These are phyloP conservation scores for Solanum aculeatissimum DNA, from an alignment of 305 asterid genomes.

Conservation along the genomic window DNA sequence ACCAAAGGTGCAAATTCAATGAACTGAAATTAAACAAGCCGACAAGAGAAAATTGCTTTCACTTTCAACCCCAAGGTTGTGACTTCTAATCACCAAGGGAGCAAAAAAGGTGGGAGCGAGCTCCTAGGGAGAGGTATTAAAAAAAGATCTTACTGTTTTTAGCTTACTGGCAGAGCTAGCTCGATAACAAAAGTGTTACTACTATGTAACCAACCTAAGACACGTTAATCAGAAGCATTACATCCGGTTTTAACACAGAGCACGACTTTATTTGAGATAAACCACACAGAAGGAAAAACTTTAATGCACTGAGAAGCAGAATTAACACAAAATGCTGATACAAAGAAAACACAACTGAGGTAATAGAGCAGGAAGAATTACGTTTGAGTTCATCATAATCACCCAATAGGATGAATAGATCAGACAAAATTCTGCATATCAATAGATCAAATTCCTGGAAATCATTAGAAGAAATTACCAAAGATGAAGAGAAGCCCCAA, in stretches of 20 bases:
- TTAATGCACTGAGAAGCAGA: background rate
- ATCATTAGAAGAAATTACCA: too few relatives aligned
- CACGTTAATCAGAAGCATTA: background rate
- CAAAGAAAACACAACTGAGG: background rate
- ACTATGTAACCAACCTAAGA: background rate
- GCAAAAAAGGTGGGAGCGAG: too few relatives aligned
- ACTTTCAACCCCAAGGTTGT: too few relatives aligned
- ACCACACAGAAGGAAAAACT: background rate
- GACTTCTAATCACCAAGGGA: too few relatives aligned
- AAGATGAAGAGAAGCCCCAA: too few relatives aligned
- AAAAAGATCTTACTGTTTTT: background rate
- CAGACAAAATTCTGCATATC: too few relatives aligned
- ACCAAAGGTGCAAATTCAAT: background rate
- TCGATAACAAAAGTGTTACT: background rate
- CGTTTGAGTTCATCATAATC: too few relatives aligned
- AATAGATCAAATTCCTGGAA: too few relatives aligned
- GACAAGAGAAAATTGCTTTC: too few relatives aligned
- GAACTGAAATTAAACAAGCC: background rate
- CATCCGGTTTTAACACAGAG: background rate
- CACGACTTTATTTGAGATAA: background rate
- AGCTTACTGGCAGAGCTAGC: background rate
- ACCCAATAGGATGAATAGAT: too few relatives aligned
- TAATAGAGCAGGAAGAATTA: background rate
- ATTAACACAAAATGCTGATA: background rate
- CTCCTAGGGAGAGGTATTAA: too few relatives aligned